phyloP scores from a whole-genome alignment of 1,139 yeast species.

The Maudiozyma humilis region DNA sequence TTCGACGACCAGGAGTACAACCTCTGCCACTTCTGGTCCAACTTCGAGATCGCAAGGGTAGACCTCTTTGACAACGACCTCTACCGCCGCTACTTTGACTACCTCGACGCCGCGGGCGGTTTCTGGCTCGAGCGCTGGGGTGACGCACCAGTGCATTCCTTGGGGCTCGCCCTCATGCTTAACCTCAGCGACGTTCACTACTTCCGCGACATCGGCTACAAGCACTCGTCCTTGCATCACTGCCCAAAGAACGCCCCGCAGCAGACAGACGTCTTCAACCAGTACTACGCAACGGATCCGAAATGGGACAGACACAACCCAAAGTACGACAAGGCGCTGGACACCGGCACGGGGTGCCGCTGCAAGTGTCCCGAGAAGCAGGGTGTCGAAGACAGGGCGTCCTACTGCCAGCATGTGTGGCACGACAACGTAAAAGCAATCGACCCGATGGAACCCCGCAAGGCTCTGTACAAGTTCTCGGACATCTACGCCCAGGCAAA shows the following conservation, averaged over 20 bases:
- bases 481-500: not conserved
- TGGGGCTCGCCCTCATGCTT: constrained; percentile 70
- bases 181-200: constrained; percentile 67
- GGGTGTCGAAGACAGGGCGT: constrained; percentile 16
- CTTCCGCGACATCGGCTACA: constrained; percentile 83
- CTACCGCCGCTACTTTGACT: constrained; percentile 58
- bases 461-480: constrained; percentile 6
- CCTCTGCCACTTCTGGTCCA: constrained; percentile 87
- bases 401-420: constrained; percentile 21
- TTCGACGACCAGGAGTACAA: constrained; percentile 64
- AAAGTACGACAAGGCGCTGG: constrained; percentile 20
- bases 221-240: constrained; percentile 69
- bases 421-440: constrained; percentile 12
- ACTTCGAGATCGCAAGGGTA: constrained; percentile 80
- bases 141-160: constrained; percentile 86
- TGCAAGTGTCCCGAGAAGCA: constrained; percentile 62
- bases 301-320: constrained; percentile 15
- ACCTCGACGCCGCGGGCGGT: constrained; percentile 65
- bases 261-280: not conserved
- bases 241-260: constrained; percentile 57
- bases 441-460: constrained; percentile 4
- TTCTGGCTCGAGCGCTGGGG: constrained; percentile 91
- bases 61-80: constrained; percentile 58
- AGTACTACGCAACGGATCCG: constrained; percentile 34
- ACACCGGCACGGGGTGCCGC: constrained; percentile 73